Base-by-base conservation (phyloP, 306 rosid species). In the Lathyrus sativus region DNA sequence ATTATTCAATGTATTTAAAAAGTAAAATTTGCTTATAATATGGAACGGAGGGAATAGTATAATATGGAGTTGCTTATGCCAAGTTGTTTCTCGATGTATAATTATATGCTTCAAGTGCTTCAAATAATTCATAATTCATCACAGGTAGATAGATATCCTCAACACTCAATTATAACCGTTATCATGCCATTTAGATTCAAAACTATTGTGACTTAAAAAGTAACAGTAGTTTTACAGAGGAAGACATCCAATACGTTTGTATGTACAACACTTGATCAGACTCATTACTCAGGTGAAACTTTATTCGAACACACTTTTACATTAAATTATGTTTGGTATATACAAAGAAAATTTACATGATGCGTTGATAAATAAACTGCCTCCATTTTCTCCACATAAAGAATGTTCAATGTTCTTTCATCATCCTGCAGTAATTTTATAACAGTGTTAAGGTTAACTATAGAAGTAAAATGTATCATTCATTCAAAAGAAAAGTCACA, bases 351-450 rank as follows among this genome's bases (percentile, higher is more conserved):
- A 79, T 64, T 67, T 80, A 50, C 80, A 65, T 51, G 46, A 80
- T n/a, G 13, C 60, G 44, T 35, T 24, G 33, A 65, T 50, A 65
- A 46, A 60, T 75, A 58, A 75, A 11, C 28, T 17, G 35, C 80
- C 77, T 71, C 76, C 82, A n/a, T 31, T 71, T 68, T 75, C 77
- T 78, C 78, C 77, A 68, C 11, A 62, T 43, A 55, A 72, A 33
- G 49, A 56, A 65, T 59, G 71, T 33, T 84, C 82, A 86, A 67
- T 39, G 44, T 33, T 67, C 74, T 74, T 84, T 84, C 73, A 74
- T 51, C 70, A 72, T 72, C 90, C 97, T 90, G 87, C 95, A 84
- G 62, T 51, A 68, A 68, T 42, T 58, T 74, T 26, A 65, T 51
- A 61, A 43, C 66, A 73, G 31, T 50, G 9, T 55, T 49, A 46